Evolutionary conservation across 495 filamentous ascomycete genomes (phyloP), one percentile per base, ranked within the genome.

Genomic region (Apodospora peruviana): DNA sequence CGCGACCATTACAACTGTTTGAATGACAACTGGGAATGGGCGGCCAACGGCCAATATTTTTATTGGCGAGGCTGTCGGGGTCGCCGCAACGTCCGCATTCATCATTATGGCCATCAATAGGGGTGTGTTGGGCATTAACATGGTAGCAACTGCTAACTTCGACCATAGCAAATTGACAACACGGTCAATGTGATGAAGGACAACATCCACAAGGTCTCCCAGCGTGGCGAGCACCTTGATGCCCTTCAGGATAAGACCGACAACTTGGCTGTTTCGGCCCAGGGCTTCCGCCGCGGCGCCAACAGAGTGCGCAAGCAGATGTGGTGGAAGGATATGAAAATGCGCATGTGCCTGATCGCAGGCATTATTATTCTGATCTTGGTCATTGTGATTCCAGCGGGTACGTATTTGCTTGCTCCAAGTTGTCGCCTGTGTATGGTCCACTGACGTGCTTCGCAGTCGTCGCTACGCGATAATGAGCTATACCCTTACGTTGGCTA

Each of bases 261-360:
- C 73, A 89, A 91, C 68, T 80, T 99, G 53, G 87, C 88, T 35
- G 77, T 80, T 48, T 91, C 88, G 25, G 90, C 93, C 50, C 89
- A 94, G 68, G 87, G 87, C 43, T 98, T 98, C 80, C 88, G 91
- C 57, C 83, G 90, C 47, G 90, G 93, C 50, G 93, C 93, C 60
- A 97, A 96, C 72, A 79, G 88, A 55, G 91, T 97, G 48, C 81
- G 91, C 58, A 97, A 96, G 80, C 76, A 90, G 65, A 95, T 96
- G 75, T 78, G 76, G 76, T 79, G 75, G 75, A 78, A 79, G 80
- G 91, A 98, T 68, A 96, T 97, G 90, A 96, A 95, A 80, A 99
- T 97, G 93, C 83, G 91, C 61, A 93, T 96, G 73, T 97, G 90
- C 68, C 74, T 99, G 59, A 86, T 90, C 50, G 76, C 84, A 47